Percentiles rank a stretch among this genome's conserved stretches.
Evolutionary conservation across 2,329 filamentous ascomycete species (phyloP).

Genomic region (Claviceps citrina): DNA sequence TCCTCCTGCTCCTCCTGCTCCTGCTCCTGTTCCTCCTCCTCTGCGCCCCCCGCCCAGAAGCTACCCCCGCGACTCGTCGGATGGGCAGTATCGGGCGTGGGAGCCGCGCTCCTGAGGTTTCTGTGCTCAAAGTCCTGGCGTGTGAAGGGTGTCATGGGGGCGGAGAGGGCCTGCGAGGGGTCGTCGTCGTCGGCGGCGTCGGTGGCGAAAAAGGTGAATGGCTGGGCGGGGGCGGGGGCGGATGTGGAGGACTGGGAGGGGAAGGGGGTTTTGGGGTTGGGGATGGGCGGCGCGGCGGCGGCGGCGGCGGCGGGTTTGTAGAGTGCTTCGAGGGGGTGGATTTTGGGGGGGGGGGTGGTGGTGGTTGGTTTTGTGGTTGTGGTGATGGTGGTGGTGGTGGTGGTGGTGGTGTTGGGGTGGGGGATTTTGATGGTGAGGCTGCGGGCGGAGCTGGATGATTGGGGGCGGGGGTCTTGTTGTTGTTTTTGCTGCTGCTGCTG

Average conservation of each 20-base stretch:
- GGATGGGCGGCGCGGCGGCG: too few species aligned
- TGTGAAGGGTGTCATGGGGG: constrained; percentile 71
- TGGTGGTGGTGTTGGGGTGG: constrained; percentile 30
- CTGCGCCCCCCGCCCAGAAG: constrained; percentile 33
- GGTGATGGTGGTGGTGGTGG: constrained; percentile 26
- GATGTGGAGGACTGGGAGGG: constrained; percentile 12
- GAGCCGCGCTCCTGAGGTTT: constrained; percentile 70
- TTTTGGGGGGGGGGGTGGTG: constrained; percentile 24
- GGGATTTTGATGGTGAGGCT: constrained; percentile 42
- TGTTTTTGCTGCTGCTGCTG: neutral
- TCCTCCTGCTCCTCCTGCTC: constrained; percentile 12
- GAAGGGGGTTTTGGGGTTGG: too few species aligned
- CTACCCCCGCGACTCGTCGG: constrained; percentile 50
- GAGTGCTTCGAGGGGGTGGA: constrained; percentile 82
- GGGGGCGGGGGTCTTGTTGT: constrained; percentile 7
- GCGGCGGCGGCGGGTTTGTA: constrained; percentile 60
- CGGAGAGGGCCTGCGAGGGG: constrained; percentile 14
- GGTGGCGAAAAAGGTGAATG: constrained; percentile 66
- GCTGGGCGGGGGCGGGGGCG: constrained; percentile 24
- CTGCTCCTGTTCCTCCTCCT: constrained; percentile 14
- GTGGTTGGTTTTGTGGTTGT: constrained; percentile 42
- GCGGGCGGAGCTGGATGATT: constrained; percentile 33
- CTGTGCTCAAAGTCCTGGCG: constrained; percentile 63
- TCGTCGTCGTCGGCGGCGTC: constrained; percentile 32
- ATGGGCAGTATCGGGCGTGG: constrained; percentile 84